Percentiles rank a stretch among this genome's conserved stretches.
Evolutionary conservation across 345 rosid genomes (phyloP).

Genomic region (Moricandia moricandioides): DNA sequence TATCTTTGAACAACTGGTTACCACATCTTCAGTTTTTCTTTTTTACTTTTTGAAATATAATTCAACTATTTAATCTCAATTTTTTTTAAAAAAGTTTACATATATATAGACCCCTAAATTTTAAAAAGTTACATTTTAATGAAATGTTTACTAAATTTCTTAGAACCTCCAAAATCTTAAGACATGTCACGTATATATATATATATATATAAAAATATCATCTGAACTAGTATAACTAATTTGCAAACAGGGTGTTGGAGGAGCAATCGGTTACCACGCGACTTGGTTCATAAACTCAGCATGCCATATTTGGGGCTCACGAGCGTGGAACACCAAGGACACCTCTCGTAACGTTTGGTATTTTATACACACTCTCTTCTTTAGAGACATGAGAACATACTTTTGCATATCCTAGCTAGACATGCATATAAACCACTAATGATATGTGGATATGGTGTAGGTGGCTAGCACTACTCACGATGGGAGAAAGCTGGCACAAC

Average conservation of each 20-base stretch:
- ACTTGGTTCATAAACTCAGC: constrained; percentile 87
- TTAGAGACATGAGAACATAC: neutral
- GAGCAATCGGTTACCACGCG: constrained; percentile 56
- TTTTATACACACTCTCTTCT: neutral
- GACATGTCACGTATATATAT: too few species aligned
- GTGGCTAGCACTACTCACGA: constrained; percentile 79
- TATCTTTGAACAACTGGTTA: neutral
- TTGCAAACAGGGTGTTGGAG: constrained; percentile 59
- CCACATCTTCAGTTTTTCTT: neutral
- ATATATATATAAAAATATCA: too few species aligned
- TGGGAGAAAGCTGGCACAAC: constrained; percentile 95
- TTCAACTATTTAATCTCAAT: too few species aligned
- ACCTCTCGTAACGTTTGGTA: constrained; percentile 83
- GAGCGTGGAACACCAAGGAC: constrained; percentile 78
- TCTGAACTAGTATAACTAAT: too few species aligned
- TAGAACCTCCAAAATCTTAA: too few species aligned
- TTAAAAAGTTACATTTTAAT: too few species aligned
- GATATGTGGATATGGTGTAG: constrained; percentile 37
- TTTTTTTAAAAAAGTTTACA: too few species aligned
- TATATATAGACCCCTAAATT: too few species aligned
- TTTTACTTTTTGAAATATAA: too few species aligned
- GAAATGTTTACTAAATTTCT: too few species aligned
- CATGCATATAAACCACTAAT: neutral
- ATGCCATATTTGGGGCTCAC: constrained; percentile 85
- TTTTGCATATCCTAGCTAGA: neutral